Base-by-base conservation (phyloP, 306 rosid genomes). In the Vachellia pachyceras region DNA sequence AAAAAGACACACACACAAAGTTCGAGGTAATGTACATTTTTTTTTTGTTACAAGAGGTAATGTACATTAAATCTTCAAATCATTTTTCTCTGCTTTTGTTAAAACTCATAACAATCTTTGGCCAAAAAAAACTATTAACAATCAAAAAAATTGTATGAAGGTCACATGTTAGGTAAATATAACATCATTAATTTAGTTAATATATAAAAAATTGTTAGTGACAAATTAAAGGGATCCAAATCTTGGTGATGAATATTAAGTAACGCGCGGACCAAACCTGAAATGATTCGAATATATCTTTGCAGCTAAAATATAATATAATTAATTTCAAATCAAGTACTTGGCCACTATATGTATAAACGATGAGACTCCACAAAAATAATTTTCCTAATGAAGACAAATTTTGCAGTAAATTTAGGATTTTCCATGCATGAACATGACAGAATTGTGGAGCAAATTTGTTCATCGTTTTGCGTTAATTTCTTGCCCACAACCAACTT, bases 391-490 rank as follows among this genome's bases (percentile, higher is more conserved):
- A 46, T 5, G 3, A 22, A 17, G 82, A 82, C 79, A 77, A 63
- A 40, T 54, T 39, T 36, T 63, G 73, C 61, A 47, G 52, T 40
- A 77, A 82, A 72, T 14, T 29, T 66, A 35, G 55, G 69, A 37
- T 6, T 61, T 52, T 60, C 44, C 77, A 41, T 77, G 69, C 68
- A 37, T 77, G 73, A 46, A 50, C 73, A n/a, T 72, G 78, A 37
- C 75, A 76, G 39, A 76, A 60, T 77, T 76, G 7, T 60, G 33
- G 41, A 17, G 25, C 41, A 13, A 70, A 50, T 49, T 2, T 46
- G 65, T 81, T 76, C 66, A 73, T 64, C 39, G 58, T 42, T 73
- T 73, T 73, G 39, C 73, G 37, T 41, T 49, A 23, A 73, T 80
- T 73, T 80, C 54, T 49, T 73, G 52, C 37, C 46, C 37, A 17